phyloP scores from a whole-genome alignment of 306 rosid genomes.

The Castanospermum australe region DNA sequence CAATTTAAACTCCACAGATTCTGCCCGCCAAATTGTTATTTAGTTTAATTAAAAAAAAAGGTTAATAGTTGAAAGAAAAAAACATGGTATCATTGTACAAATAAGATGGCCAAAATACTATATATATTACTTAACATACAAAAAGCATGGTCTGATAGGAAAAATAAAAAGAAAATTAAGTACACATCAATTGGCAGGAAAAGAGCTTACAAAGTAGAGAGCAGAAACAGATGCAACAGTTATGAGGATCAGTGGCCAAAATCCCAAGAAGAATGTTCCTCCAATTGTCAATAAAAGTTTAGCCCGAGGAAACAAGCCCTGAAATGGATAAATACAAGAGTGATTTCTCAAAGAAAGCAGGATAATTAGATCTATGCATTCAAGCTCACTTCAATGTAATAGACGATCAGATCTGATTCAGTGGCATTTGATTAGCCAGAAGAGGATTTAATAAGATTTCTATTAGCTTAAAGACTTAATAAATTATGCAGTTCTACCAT shows the following conservation, averaged over 20 bases:
- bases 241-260: conserved; percentile 86
- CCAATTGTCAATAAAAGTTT: conserved; percentile 80
- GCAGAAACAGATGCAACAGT: conserved; percentile 62
- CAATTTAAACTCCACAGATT: no score
- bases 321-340: conserved; percentile 35
- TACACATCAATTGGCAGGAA: not conserved
- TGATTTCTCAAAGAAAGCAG: conserved; percentile 2
- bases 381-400: not conserved
- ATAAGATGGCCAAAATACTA: not conserved
- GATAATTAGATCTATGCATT: not conserved
- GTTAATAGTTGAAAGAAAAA: not conserved
- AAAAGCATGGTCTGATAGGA: not conserved
- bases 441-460: not conserved
- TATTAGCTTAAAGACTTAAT: not conserved
- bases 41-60: not conserved
- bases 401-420: conserved; percentile 1
- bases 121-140: not conserved
- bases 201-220: conserved; percentile 71
- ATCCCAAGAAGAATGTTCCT: conserved; percentile 95
- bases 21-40: not conserved
- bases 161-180: not conserved
- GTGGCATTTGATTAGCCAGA: not conserved
- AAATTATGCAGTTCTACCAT: not conserved
- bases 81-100: not conserved
- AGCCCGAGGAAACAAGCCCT: conserved; percentile 96